Conservation (phyloP, 2,329 filamentous ascomycete genomes). For the Phialophora expanda region DNA sequence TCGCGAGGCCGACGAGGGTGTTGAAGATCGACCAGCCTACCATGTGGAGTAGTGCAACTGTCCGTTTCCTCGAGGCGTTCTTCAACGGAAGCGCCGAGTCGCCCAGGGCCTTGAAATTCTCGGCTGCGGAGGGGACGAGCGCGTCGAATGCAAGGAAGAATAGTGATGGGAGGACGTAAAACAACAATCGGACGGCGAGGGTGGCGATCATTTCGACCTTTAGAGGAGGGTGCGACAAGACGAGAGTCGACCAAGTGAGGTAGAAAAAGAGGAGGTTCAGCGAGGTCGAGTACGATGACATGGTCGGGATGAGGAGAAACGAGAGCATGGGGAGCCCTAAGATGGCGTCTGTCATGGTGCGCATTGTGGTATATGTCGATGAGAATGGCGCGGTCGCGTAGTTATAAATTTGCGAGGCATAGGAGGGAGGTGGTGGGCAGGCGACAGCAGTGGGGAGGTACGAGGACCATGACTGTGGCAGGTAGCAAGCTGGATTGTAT, state of each 20-base stretch:
- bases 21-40: constrained; percentile 62
- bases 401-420: constrained; percentile 32
- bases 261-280: constrained; percentile 89
- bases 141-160: constrained; percentile 76
- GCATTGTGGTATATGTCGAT: constrained; percentile 35
- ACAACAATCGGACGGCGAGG: constrained; percentile 67
- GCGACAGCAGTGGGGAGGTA: constrained; percentile 37
- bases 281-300: constrained; percentile 75
- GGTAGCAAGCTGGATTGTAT: constrained; percentile 39
- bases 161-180: constrained; percentile 75
- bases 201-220: constrained; percentile 76
- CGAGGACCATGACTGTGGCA: constrained; percentile 35
- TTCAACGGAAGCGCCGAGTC: constrained; percentile 55
- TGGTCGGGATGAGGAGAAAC: constrained; percentile 65
- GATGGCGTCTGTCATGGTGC: constrained; percentile 63
- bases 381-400: constrained; percentile 37
- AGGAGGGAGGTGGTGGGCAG: constrained; percentile 38
- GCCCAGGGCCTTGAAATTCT: constrained; percentile 71
- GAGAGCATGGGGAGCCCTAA: constrained; percentile 75
- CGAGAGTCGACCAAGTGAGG: constrained; percentile 84
- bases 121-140: constrained; percentile 69
- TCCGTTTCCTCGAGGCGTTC: constrained; percentile 48
- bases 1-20: constrained; percentile 56
- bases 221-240: constrained; percentile 75
- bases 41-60: constrained; percentile 50